Evolutionary conservation across 1,284 basidiomycete species (phyloP).

Genomic region (Erythrobasidium hasegawianum): DNA sequence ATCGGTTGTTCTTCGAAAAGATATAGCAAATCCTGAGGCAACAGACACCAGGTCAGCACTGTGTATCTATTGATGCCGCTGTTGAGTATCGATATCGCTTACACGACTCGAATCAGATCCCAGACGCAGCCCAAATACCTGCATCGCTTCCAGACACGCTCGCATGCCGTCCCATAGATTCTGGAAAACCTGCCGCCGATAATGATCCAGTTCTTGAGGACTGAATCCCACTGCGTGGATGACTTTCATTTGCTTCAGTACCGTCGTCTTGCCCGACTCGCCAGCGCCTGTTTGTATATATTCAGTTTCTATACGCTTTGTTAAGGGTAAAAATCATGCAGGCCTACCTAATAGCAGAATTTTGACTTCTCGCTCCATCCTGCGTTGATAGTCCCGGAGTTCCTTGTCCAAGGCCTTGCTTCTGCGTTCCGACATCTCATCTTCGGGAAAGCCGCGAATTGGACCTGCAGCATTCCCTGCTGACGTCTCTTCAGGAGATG

Average conservation of each 20-base stretch:
- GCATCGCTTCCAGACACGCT: constrained; percentile 78
- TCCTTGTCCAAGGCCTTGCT: constrained; percentile 41
- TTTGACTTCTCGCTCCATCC: constrained; percentile 43
- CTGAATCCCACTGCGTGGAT: constrained; percentile 43
- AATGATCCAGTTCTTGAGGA: constrained; percentile 42
- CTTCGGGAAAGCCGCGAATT: neutral
- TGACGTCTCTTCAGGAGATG: neutral
- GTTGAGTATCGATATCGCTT: constrained; percentile 22
- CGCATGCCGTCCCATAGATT: constrained; percentile 83
- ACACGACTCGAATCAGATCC: constrained; percentile 57
- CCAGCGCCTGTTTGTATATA: constrained; percentile 2
- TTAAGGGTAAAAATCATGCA: too few species aligned
- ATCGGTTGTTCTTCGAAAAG: constrained; percentile 66
- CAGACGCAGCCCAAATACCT: constrained; percentile 66
- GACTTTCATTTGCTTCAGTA: constrained; percentile 42
- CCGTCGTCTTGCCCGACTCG: constrained; percentile 36
- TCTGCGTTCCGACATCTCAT: constrained; percentile 25
- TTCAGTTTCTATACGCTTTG: too few species aligned
- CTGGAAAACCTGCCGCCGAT: constrained; percentile 80
- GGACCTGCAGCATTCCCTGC: neutral
- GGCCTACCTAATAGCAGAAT: constrained; percentile 39
- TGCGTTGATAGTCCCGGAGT: constrained; percentile 43
- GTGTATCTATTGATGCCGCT: too few species aligned
- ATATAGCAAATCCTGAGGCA: constrained; percentile 54
- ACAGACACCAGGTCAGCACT: too few species aligned